These are phyloP conservation scores for Wallemia ichthyophaga DNA, from an alignment of 1,284 basidiomycete genomes.

Conservation along the genomic window DNA sequence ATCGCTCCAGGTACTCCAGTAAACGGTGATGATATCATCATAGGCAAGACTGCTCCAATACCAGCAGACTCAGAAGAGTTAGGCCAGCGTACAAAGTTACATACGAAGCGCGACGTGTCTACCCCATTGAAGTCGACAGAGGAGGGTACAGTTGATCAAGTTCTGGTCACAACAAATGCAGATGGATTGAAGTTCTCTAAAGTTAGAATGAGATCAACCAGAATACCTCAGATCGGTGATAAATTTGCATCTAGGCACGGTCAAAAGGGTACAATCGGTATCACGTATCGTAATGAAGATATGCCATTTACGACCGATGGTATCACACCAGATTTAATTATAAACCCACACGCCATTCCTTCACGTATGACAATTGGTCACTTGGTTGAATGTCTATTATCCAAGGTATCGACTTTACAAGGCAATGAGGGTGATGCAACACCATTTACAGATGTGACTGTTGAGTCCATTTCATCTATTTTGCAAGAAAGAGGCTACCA, in stretches of 20 bases:
- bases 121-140: slow-evolving; percentile 95
- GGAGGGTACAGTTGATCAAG: slow-evolving; percentile 89
- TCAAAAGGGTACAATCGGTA: slow-evolving; percentile 97
- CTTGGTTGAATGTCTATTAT: slow-evolving; percentile 89
- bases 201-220: slow-evolving; percentile 76
- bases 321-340: slow-evolving; percentile 84
- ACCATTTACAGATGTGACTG: slow-evolving; percentile 90
- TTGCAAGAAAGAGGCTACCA: slow-evolving; percentile 67
- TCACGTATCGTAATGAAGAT: slow-evolving; percentile 96
- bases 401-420: slow-evolving; percentile 82
- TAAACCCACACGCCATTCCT: slow-evolving; percentile 97
- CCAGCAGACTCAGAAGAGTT: slow-evolving; percentile 90
- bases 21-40: slow-evolving; percentile 90
- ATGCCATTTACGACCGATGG: slow-evolving; percentile 98
- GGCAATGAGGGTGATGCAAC: slow-evolving; percentile 95
- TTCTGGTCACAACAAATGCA: slow-evolving; percentile 78
- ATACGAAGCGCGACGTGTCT: slow-evolving; percentile 77
- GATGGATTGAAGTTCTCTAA: slow-evolving; percentile 97
- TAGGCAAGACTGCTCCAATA: slow-evolving; percentile 93
- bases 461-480: slow-evolving; percentile 68
- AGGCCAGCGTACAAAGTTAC: slow-evolving; percentile 67
- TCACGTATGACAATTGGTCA: slow-evolving; percentile 99
- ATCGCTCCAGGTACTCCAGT: slow-evolving; percentile 89
- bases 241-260: slow-evolving; percentile 99
- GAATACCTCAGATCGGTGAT: slow-evolving; percentile 90